A percentile compares a stretch with the other conserved stretches of the same genome.
These are phyloP conservation scores for Coffea canephora DNA, from an alignment of 257 asterid species.

Conservation along the genomic window DNA sequence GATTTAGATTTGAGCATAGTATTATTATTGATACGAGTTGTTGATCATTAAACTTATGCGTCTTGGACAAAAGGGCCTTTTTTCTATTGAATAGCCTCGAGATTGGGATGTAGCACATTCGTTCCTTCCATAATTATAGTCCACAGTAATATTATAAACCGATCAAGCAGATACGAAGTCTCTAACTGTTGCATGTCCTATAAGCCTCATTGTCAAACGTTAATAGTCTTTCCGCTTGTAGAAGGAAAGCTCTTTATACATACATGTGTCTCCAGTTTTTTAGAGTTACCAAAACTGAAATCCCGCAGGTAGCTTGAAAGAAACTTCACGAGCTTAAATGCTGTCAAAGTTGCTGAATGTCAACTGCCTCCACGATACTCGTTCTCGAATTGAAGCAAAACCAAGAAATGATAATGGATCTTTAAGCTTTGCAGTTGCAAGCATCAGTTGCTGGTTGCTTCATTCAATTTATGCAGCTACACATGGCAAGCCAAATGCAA, in stretches of 20 bases:
- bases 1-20: background rate
- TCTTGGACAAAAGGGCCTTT: too few relatives aligned
- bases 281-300: background rate
- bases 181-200: background rate
- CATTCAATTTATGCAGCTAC: background rate
- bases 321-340: background rate
- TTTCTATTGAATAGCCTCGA: too few relatives aligned
- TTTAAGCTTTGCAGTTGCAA: slow-evolving; percentile 14
- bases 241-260: background rate
- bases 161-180: background rate
- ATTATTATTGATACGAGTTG: too few relatives aligned
- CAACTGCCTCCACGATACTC: background rate
- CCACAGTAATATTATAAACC: too few relatives aligned
- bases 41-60: too few relatives aligned
- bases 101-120: background rate
- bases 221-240: too few relatives aligned
- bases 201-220: too few relatives aligned
- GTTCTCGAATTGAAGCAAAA: background rate
- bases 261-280: background rate
- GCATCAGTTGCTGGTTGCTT: slow-evolving; percentile 7
- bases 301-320: background rate
- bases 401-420: background rate
- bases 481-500: background rate
- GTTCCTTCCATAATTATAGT: background rate
- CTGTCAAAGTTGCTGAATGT: background rate